Conservation (phyloP, 768 basidiomycete genomes). For the Mycena chlorophos region DNA sequence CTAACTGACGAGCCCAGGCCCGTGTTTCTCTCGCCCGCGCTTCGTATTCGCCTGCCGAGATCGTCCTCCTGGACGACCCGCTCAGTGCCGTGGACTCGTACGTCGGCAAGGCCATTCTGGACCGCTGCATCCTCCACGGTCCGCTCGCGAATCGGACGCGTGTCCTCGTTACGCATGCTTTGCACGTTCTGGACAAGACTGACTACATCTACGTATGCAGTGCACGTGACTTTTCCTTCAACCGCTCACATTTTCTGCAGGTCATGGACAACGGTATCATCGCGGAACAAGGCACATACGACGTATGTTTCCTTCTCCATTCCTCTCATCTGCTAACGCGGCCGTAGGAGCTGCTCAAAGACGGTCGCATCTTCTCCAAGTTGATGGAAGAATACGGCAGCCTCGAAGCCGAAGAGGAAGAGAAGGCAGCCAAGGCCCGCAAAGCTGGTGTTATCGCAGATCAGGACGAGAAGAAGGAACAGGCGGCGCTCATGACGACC, state of each 20-base stretch:
- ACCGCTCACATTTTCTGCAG: conserved; percentile 4
- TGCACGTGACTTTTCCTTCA: not conserved
- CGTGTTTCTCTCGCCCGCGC: conserved; percentile 78
- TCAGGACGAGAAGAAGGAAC: conserved; percentile 17
- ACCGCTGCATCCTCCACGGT: conserved; percentile 57
- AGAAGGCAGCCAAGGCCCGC: conserved; percentile 23
- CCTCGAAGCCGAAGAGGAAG: conserved; percentile 37
- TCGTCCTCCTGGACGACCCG: conserved; percentile 81
- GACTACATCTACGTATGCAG: conserved; percentile 56
- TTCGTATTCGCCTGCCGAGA: conserved; percentile 69
- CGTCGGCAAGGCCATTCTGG: conserved; percentile 65
- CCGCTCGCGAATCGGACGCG: conserved; percentile 56
- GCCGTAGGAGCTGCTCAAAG: conserved; percentile 45
- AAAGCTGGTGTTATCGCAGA: conserved; percentile 10
- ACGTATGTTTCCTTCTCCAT: conserved; percentile 32
- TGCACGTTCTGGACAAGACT: conserved; percentile 57
- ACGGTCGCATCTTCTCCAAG: conserved; percentile 44
- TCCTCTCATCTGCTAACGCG: not conserved
- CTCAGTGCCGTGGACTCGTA: conserved; percentile 78
- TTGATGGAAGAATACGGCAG: conserved; percentile 60
- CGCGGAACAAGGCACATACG: conserved; percentile 62
- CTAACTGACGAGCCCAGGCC: conserved; percentile 43
- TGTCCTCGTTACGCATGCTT: conserved; percentile 60
- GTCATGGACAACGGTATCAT: conserved; percentile 59
- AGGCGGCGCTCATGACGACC: conserved; percentile 27